Evolutionary conservation across 2,329 filamentous ascomycete genomes (phyloP).

Genomic region (Boeremia lycopersici): DNA sequence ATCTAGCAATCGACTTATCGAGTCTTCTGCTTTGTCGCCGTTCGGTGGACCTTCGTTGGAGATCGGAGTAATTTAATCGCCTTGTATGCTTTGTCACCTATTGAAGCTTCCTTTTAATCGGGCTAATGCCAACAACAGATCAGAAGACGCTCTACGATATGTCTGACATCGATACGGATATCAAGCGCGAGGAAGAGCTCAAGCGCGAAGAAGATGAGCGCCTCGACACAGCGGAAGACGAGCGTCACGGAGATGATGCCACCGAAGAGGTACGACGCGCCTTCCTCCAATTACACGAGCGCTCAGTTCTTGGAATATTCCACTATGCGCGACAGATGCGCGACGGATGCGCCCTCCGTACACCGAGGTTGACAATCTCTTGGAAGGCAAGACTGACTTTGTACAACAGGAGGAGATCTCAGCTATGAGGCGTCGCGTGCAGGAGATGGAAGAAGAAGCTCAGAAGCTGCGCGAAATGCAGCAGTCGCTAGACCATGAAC

Average conservation of each 20-base stretch:
- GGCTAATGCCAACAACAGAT: slow-evolving; percentile 12
- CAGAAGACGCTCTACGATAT: slow-evolving; percentile 19
- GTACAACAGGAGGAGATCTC: slow-evolving; percentile 49
- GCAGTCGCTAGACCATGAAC: slow-evolving; percentile 76
- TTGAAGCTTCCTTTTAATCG: not conserved
- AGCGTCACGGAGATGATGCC: slow-evolving; percentile 32
- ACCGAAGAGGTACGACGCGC: slow-evolving; percentile 44
- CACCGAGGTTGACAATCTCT: not conserved
- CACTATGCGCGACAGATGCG: not conserved
- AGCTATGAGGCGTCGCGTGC: slow-evolving; percentile 60
- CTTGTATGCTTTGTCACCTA: slow-evolving; percentile 6
- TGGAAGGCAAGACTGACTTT: slow-evolving; percentile 10
- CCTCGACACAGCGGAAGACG: slow-evolving; percentile 42
- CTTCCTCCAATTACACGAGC: not conserved
- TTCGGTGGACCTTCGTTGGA: not conserved
- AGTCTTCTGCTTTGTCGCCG: not conserved
- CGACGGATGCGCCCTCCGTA: not conserved
- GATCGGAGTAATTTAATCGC: not conserved
- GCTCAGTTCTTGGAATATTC: not conserved
- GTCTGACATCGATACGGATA: slow-evolving; percentile 40
- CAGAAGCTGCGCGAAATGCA: slow-evolving; percentile 62
- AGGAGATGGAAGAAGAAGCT: slow-evolving; percentile 65
- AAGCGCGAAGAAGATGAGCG: slow-evolving; percentile 42
- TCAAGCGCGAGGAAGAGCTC: slow-evolving; percentile 40
- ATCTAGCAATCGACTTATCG: not conserved